phyloP scores from a whole-genome alignment of 495 filamentous ascomycete species.

The Parachaetomium inaequale region DNA sequence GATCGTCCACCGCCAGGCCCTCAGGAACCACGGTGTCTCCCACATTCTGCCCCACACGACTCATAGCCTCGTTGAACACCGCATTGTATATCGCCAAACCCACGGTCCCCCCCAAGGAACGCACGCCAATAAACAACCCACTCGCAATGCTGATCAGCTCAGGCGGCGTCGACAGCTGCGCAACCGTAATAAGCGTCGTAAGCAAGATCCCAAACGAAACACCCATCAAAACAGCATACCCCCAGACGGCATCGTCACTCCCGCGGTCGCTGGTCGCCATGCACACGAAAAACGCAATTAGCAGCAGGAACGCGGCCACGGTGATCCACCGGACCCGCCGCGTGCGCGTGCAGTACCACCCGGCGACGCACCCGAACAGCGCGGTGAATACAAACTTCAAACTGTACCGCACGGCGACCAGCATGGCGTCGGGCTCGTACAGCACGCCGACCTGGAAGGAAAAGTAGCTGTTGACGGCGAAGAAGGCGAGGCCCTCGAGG shows the following conservation, averaged over 20 bases:
- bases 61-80: not conserved
- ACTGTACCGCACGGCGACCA: conserved; percentile 26
- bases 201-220: conserved; percentile 30
- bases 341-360: not conserved
- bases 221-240: conserved; percentile 32
- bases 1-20: not conserved
- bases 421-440: conserved; percentile 30
- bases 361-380: conserved; percentile 21
- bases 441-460: conserved; percentile 33
- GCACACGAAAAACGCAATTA: not conserved
- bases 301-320: not conserved
- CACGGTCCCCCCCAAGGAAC: conserved; percentile 34
- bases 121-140: conserved; percentile 33
- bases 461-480: conserved; percentile 38
- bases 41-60: not conserved
- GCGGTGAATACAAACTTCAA: conserved; percentile 26
- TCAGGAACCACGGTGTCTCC: not conserved
- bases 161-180: conserved; percentile 34
- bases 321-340: not conserved
- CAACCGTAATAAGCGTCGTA: conserved; percentile 30
- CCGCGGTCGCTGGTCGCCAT: not conserved
- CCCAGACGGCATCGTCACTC: conserved; percentile 15
- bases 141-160: conserved; percentile 34
- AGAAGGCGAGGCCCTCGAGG: conserved; percentile 36
- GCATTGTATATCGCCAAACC: conserved; percentile 11